phyloP scores from a whole-genome alignment of 2,329 filamentous ascomycete genomes.

The Microdochium nivale region DNA sequence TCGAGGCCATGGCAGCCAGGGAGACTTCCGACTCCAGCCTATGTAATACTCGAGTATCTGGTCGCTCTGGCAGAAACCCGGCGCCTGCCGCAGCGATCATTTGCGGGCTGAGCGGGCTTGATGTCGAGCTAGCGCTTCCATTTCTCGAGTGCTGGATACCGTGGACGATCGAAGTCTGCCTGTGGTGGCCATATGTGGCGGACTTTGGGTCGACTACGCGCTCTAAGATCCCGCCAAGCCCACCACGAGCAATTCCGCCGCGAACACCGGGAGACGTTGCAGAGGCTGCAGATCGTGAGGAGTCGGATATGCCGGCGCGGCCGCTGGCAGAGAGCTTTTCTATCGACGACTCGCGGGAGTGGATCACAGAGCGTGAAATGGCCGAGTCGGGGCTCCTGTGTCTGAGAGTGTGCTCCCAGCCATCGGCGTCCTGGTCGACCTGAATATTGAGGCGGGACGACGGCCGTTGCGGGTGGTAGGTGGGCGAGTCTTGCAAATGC shows the following conservation, averaged over 20 bases:
- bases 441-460: not conserved
- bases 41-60: constrained; percentile 38
- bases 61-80: constrained; percentile 41
- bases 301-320: constrained; percentile 21
- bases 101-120: constrained; percentile 81
- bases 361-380: constrained; percentile 23
- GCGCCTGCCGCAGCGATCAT: constrained; percentile 65
- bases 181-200: constrained; percentile 71
- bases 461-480: constrained; percentile 39
- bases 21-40: constrained; percentile 36
- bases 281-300: constrained; percentile 17
- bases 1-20: constrained; percentile 16
- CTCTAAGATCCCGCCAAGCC: constrained; percentile 35
- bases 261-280: constrained; percentile 29
- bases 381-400: constrained; percentile 8
- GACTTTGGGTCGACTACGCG: constrained; percentile 47
- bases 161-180: constrained; percentile 95
- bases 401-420: constrained; percentile 44
- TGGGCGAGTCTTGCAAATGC: constrained; percentile 39
- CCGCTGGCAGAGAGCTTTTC: constrained; percentile 37
- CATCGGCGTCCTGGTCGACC: constrained; percentile 22
- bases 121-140: constrained; percentile 73
- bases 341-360: constrained; percentile 51
- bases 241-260: constrained; percentile 29
- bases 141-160: constrained; percentile 89